Percentiles rank a stretch among this genome's conserved stretches.
These are phyloP conservation scores for Trichoderma afroharzianum DNA, from an alignment of 2,329 filamentous ascomycete species.

Conservation along the genomic window DNA sequence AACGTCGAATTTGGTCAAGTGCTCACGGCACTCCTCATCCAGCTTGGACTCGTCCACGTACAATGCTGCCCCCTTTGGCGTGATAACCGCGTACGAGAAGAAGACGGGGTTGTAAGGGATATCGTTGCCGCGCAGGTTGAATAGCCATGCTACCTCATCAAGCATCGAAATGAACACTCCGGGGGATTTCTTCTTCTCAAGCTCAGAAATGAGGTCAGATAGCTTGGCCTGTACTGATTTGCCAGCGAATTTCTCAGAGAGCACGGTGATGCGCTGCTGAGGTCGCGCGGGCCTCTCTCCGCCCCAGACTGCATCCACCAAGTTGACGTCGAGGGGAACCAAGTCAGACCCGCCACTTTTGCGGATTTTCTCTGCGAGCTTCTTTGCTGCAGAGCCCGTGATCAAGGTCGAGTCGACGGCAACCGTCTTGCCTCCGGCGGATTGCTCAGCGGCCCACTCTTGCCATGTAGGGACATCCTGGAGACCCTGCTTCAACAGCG, in stretches of 20 bases:
- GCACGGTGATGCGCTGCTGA: slow-evolving; percentile 68
- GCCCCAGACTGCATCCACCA: slow-evolving; percentile 91
- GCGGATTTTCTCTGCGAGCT: slow-evolving; percentile 80
- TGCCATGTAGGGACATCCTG: slow-evolving; percentile 96
- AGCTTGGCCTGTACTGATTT: slow-evolving; percentile 82
- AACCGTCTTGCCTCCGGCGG: slow-evolving; percentile 80
- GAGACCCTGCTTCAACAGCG: slow-evolving; percentile 84
- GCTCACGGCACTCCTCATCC: slow-evolving; percentile 60
- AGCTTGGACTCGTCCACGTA: slow-evolving; percentile 84
- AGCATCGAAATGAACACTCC: slow-evolving; percentile 92
- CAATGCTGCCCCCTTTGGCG: slow-evolving; percentile 69
- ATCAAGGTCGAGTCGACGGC: slow-evolving; percentile 89
- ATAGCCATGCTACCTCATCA: slow-evolving; percentile 97
- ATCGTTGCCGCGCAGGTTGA: slow-evolving; percentile 90
- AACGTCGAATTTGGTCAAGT: slow-evolving; percentile 68
- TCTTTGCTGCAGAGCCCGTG: slow-evolving; percentile 60
- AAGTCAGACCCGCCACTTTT: slow-evolving; percentile 78
- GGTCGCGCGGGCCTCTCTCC: slow-evolving; percentile 69
- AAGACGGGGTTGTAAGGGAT: slow-evolving; percentile 98
- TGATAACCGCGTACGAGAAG: slow-evolving; percentile 92
- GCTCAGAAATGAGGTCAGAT: slow-evolving; percentile 79
- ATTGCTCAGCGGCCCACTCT: slow-evolving; percentile 87
- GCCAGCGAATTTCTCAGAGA: slow-evolving; percentile 71
- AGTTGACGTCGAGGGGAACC: slow-evolving; percentile 71
- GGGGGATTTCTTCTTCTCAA: slow-evolving; percentile 82